A percentile compares a stretch with the other conserved stretches of the same genome.
phyloP scores from a whole-genome alignment of 1,139 yeast species.

The Entelexis paramagnoliae region DNA sequence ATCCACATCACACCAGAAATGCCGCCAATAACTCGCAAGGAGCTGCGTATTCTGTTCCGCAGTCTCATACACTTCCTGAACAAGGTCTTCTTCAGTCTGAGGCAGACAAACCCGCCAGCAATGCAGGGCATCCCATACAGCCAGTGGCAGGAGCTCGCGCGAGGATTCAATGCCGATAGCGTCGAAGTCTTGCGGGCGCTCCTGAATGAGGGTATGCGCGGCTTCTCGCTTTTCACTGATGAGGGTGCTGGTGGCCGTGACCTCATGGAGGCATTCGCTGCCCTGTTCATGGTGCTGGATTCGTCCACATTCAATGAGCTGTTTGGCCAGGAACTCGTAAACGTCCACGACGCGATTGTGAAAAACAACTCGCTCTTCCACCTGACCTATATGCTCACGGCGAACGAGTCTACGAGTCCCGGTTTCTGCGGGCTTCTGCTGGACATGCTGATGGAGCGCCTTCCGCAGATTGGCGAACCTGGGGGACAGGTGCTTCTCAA shows the following conservation, averaged over 20 bases:
- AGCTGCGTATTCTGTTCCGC: conserved; percentile 77
- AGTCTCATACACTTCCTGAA: conserved; percentile 84
- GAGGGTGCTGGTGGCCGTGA: conserved; percentile 83
- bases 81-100: conserved; percentile 81
- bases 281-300: conserved; percentile 86
- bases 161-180: conserved; percentile 74
- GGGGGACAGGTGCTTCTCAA: conserved; percentile 66
- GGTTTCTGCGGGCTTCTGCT: conserved; percentile 84
- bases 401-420: conserved; percentile 87
- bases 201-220: conserved; percentile 75
- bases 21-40: conserved; percentile 62
- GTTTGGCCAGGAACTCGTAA: conserved; percentile 68
- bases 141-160: conserved; percentile 82
- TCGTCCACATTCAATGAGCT: conserved; percentile 94
- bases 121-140: conserved; percentile 40
- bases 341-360: conserved; percentile 67
- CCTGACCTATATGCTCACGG: conserved; percentile 85
- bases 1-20: conserved; percentile 39
- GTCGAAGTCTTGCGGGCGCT: conserved; percentile 63
- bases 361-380: conserved; percentile 80
- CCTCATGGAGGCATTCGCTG: conserved; percentile 88
- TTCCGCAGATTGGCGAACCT: conserved; percentile 63
- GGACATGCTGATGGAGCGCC: conserved; percentile 61
- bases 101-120: conserved; percentile 82
- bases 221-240: conserved; percentile 65